phyloP scores from a whole-genome alignment of 2,329 filamentous ascomycete species.

The Penicillium oxalicum region DNA sequence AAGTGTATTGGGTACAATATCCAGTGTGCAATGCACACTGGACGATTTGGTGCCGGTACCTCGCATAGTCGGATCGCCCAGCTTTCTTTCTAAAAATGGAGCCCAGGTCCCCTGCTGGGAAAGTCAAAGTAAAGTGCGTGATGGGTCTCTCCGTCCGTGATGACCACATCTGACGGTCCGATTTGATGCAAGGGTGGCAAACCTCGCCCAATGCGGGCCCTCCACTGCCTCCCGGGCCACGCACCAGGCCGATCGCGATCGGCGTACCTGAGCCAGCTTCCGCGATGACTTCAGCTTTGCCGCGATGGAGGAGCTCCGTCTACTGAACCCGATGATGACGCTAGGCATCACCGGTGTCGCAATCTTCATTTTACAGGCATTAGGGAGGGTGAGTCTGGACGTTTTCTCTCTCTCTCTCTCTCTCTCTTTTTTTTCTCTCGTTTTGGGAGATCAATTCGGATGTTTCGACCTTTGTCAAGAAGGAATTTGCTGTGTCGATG shows the following conservation, averaged over 20 bases:
- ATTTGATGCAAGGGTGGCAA: slow-evolving; percentile 18
- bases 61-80: not conserved
- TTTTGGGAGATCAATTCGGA: not conserved
- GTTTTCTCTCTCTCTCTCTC: no score
- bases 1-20: no score
- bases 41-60: no score
- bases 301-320: not conserved
- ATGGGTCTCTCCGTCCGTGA: no score
- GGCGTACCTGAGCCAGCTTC: slow-evolving; percentile 1
- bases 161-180: not conserved
- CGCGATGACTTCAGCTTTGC: not conserved
- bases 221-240: slow-evolving; percentile 3
- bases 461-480: slow-evolving; percentile 3
- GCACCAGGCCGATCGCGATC: slow-evolving; percentile 17
- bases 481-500: slow-evolving; percentile 20
- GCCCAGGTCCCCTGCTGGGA: no score
- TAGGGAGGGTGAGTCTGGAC: no score
- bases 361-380: no score
- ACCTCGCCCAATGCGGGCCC: not conserved
- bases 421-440: no score
- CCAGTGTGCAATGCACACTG: no score
- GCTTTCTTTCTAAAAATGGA: no score
- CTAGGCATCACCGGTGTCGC: slow-evolving; percentile 1
- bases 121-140: no score
- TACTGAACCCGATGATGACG: slow-evolving; percentile 16